Base-by-base conservation (phyloP, 2,329 filamentous ascomycete species). In the Simplicillium aogashimaense region DNA sequence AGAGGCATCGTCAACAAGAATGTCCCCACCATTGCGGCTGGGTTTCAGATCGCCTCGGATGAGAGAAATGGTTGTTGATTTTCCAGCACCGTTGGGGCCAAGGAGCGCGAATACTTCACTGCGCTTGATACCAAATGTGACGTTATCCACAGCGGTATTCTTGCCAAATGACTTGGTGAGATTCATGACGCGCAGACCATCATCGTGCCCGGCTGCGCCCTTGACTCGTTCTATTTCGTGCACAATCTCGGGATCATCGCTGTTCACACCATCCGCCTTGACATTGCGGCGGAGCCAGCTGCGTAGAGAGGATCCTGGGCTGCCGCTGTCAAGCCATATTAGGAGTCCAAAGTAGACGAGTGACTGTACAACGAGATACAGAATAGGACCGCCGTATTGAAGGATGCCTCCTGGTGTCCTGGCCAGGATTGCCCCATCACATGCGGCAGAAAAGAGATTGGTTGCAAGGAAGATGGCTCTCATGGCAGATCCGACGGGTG, bases 1-100 rank as follows among this genome's bases (percentile, higher is more conserved):
- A 6, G 84, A 87, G 7, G 79, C 74, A 46, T 82, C 72, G 53
- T 94, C 85, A 30, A 95, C 83, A 33, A 87, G 73, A 4, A 95
- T 77, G 42, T 94, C 84, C 28, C 87, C 86, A n/a, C 76, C 74
- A 40, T 78, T 74, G 40, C 64, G 64, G 37, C 75, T 79, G 0
- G 88, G 87, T 38, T 79, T 78, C 20, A 90, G 73, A 52, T 95
- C 89, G n/a, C 90, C 90, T 45, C 89, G 78, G 48, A 97, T 87
- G 34, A 95, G 68, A 2, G 82, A 86, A 50, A 95, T 94, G 0
- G 84, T 94, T 0, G 88, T 94, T 0, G 82, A 87, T 53, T 95
- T 95, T 42, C 89, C 89, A 2, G 89, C 90, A 17, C 89, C 88
- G 54, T 95, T 95, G 13, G 89, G 88, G 0, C 89, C 89, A 1